Conservation (phyloP, 768 basidiomycete species). For the Boletus huronensis region DNA sequence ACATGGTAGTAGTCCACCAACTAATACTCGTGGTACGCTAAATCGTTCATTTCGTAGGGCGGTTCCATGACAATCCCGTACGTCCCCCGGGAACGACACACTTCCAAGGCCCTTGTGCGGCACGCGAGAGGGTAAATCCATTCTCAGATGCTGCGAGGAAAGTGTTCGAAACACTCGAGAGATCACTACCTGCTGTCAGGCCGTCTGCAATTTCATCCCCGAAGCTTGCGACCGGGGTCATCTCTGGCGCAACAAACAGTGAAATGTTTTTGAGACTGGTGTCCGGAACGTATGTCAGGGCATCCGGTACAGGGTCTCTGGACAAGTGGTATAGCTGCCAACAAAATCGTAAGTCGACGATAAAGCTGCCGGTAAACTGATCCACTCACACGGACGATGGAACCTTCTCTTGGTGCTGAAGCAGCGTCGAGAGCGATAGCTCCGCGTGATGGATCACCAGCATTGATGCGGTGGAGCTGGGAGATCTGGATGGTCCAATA, state of each 20-base stretch:
- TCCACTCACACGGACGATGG: conserved; percentile 46
- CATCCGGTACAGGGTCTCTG: conserved; percentile 11
- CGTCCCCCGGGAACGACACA: conserved; percentile 39
- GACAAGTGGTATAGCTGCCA: conserved; percentile 44
- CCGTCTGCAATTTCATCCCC: background rate
- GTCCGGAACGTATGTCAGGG: conserved; percentile 1
- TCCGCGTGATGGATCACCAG: conserved; percentile 71
- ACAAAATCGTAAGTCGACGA: background rate
- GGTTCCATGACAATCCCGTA: conserved; percentile 16
- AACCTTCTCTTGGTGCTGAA: conserved; percentile 48
- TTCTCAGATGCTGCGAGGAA: conserved; percentile 56
- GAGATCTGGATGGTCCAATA: conserved; percentile 31
- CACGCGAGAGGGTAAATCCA: conserved; percentile 42
- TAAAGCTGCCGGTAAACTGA: background rate
- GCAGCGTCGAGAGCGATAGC: conserved; percentile 57
- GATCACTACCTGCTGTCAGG: background rate
- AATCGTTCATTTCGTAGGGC: background rate
- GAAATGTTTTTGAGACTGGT: conserved; percentile 16
- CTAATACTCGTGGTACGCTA: too few species aligned
- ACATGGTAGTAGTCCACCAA: too few species aligned
- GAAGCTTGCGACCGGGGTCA: background rate
- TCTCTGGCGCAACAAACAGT: conserved; percentile 25
- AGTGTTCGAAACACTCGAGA: conserved; percentile 4
- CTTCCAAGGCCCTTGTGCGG: conserved; percentile 36
- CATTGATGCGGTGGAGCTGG: conserved; percentile 55